These are phyloP conservation scores for Colletotrichum spinosum DNA, from an alignment of 2,329 filamentous ascomycete species.

Conservation along the genomic window DNA sequence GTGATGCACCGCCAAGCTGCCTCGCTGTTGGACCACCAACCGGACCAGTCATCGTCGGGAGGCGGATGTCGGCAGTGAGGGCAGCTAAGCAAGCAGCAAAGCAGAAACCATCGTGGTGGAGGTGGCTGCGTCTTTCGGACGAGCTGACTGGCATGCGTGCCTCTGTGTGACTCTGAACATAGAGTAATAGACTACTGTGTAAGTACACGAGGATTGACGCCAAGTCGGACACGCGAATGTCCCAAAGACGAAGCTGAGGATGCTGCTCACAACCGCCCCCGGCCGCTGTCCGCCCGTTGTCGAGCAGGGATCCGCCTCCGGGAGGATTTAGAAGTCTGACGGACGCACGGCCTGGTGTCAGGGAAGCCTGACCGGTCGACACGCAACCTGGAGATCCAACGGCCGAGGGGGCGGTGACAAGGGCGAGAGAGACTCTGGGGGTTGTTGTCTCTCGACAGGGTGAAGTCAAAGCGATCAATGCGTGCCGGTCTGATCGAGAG, in stretches of 20 bases:
- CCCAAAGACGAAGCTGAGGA: neutral
- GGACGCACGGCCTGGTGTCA: constrained; percentile 1
- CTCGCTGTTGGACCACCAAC: neutral
- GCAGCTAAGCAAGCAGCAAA: too few relatives aligned
- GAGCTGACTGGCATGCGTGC: too few relatives aligned
- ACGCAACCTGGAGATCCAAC: constrained; percentile 8
- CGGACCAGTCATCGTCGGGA: constrained; percentile 1
- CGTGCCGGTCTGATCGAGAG: too few relatives aligned
- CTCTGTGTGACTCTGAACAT: too few relatives aligned
- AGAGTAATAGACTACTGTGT: too few relatives aligned
- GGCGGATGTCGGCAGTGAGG: too few relatives aligned
- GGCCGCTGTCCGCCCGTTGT: constrained; percentile 13
- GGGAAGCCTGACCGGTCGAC: neutral
- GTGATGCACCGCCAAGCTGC: constrained; percentile 7
- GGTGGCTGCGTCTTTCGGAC: too few relatives aligned
- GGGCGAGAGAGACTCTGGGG: neutral
- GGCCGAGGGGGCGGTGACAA: constrained; percentile 4
- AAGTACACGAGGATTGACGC: too few relatives aligned
- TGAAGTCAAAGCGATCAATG: too few relatives aligned
- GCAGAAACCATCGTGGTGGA: too few relatives aligned
- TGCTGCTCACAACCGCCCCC: neutral
- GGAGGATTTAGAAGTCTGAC: constrained; percentile 31
- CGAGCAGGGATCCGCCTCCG: constrained; percentile 5
- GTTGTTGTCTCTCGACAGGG: constrained; percentile 1
- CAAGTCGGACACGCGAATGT: too few relatives aligned